These are phyloP conservation scores for Erodium maritimum DNA, from an alignment of 345 rosid species.

Conservation along the genomic window DNA sequence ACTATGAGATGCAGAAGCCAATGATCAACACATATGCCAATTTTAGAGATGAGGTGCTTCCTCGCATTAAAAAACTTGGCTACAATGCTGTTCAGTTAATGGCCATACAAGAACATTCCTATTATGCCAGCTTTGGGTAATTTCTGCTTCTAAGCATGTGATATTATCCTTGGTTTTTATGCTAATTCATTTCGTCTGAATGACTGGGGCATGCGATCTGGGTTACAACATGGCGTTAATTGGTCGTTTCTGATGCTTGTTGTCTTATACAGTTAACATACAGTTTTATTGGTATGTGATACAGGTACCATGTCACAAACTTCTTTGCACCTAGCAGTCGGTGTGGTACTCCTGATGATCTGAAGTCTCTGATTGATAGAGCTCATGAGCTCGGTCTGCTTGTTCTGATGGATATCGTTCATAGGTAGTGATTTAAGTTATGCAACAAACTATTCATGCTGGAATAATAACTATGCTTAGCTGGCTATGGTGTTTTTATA, in stretches of 20 bases:
- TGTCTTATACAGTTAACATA: not conserved
- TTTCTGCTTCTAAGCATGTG: constrained; percentile 1
- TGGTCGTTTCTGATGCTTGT: too few relatives aligned
- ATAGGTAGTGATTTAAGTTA: constrained; percentile 43
- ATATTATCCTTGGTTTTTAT: not conserved
- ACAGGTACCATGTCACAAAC: constrained; percentile 93
- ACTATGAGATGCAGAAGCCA: constrained; percentile 56
- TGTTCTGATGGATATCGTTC: constrained; percentile 98
- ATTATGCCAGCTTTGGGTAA: constrained; percentile 98
- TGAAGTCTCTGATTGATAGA: constrained; percentile 85
- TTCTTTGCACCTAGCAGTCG: constrained; percentile 97
- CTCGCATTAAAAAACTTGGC: constrained; percentile 86
- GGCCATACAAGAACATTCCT: constrained; percentile 98
- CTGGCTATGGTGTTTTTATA: too few relatives aligned
- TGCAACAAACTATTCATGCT: not conserved
- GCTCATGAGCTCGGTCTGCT: constrained; percentile 90
- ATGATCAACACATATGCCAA: constrained; percentile 67
- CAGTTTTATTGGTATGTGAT: constrained; percentile 18
- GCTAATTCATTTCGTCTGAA: not conserved
- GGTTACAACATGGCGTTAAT: not conserved
- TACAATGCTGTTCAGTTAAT: constrained; percentile 95
- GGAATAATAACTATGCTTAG: too few relatives aligned
- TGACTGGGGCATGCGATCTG: not conserved
- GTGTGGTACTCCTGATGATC: constrained; percentile 94
- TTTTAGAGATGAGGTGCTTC: constrained; percentile 94